Conservation (phyloP, 1,284 basidiomycete genomes). For the Stereum hirsutum region DNA sequence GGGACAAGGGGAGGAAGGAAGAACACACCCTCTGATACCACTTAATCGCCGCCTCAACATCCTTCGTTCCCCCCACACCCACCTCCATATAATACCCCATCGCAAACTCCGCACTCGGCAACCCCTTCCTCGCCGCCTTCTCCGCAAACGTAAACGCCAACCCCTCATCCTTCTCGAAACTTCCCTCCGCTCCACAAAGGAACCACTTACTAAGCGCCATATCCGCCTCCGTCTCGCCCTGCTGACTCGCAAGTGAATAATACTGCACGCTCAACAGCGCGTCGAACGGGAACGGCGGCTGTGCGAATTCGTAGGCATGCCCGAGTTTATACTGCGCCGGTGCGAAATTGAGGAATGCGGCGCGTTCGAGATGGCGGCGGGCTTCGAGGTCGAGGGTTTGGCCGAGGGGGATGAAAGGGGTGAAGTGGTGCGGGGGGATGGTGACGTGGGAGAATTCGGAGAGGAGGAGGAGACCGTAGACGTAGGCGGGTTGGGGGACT, state of each 20-base stretch:
- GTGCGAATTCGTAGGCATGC: constrained; percentile 87
- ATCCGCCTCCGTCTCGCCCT: constrained; percentile 86
- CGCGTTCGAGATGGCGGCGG: constrained; percentile 60
- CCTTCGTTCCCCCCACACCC: constrained; percentile 61
- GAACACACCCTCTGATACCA: constrained; percentile 72
- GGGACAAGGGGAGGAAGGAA: constrained; percentile 1
- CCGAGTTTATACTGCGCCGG: constrained; percentile 93
- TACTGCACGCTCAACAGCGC: constrained; percentile 88
- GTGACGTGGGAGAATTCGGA: constrained; percentile 63
- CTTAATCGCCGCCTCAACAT: constrained; percentile 51
- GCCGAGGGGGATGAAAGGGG: constrained; percentile 30
- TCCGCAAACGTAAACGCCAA: constrained; percentile 88
- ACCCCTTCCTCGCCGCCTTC: constrained; percentile 75
- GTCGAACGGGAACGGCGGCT: constrained; percentile 81
- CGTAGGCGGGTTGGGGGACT: constrained; percentile 82
- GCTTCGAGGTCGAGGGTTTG: constrained; percentile 35
- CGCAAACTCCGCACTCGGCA: constrained; percentile 86
- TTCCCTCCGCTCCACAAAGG: constrained; percentile 74
- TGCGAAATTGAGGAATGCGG: constrained; percentile 80
- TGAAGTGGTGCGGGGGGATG: constrained; percentile 43
- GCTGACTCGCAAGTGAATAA: constrained; percentile 79
- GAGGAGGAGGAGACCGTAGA: constrained; percentile 77
- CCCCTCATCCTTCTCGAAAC: constrained; percentile 84
- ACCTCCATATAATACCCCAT: constrained; percentile 91
- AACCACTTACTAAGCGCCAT: constrained; percentile 97